Percentiles rank a stretch among this genome's conserved stretches.
phyloP scores from a whole-genome alignment of 495 filamentous ascomycete species.

The Penicillium coffeae region DNA sequence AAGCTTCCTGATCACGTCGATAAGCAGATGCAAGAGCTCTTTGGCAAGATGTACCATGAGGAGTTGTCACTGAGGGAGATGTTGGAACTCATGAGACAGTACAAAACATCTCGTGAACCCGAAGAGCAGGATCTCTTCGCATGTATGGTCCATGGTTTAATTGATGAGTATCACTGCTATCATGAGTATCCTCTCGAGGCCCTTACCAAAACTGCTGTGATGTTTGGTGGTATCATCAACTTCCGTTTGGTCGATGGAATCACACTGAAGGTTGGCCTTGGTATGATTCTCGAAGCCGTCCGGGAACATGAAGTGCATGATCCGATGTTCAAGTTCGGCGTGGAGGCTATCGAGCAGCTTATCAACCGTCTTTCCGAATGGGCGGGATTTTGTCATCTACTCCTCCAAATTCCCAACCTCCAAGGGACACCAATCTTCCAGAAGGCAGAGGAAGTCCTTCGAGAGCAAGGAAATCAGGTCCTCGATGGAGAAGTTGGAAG shows the following conservation, averaged over 20 bases:
- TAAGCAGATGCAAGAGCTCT: constrained; percentile 91
- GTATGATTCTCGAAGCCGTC: constrained; percentile 95
- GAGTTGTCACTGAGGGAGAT: constrained; percentile 78
- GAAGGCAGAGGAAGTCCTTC: constrained; percentile 75
- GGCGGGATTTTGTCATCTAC: constrained; percentile 80
- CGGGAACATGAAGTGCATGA: constrained; percentile 73
- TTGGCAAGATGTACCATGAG: constrained; percentile 92
- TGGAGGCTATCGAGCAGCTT: constrained; percentile 92
- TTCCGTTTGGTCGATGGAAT: constrained; percentile 85
- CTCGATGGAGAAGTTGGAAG: constrained; percentile 28
- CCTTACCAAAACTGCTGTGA: constrained; percentile 87
- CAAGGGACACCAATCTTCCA: constrained; percentile 79
- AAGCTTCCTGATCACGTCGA: constrained; percentile 72
- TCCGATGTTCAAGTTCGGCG: constrained; percentile 96
- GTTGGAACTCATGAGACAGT: constrained; percentile 72
- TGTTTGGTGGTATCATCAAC: constrained; percentile 96
- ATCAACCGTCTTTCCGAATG: constrained; percentile 80
- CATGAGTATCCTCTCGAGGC: constrained; percentile 90
- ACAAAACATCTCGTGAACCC: constrained; percentile 80
- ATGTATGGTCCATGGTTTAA: constrained; percentile 97
- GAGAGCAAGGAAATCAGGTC: constrained; percentile 49
- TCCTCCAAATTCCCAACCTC: constrained; percentile 75
- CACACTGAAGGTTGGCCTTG: constrained; percentile 83
- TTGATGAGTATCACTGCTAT: constrained; percentile 96
- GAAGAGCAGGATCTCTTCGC: constrained; percentile 90